phyloP scores from a whole-genome alignment of 495 filamentous ascomycete species.

The Pseudomonodictys pantanalensis region DNA sequence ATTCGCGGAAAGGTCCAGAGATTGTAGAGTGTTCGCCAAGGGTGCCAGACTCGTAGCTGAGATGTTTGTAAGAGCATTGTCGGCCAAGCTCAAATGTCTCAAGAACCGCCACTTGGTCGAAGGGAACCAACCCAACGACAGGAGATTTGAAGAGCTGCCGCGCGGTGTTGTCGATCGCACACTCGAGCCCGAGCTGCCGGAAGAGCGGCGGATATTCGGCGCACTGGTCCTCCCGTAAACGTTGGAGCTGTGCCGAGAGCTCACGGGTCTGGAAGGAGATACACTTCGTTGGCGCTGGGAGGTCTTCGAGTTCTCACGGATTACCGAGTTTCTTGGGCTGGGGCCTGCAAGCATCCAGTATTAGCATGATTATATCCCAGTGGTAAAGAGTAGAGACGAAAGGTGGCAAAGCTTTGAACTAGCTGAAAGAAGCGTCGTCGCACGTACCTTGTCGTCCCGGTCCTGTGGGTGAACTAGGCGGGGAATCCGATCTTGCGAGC shows the following conservation, averaged over 20 bases:
- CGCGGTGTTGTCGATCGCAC: conserved; percentile 65
- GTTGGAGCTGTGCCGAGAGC: conserved; percentile 65
- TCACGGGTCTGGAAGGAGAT: conserved; percentile 73
- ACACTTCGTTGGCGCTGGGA: conserved; percentile 63
- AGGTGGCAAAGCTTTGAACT: too few species aligned
- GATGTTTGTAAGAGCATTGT: conserved; percentile 82
- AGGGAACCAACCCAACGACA: conserved; percentile 63
- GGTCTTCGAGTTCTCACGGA: conserved; percentile 27
- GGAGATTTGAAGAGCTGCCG: conserved; percentile 71
- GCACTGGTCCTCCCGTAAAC: conserved; percentile 54
- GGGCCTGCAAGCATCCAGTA: conserved; percentile 46
- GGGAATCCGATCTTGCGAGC: conserved; percentile 56
- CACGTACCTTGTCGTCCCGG: too few species aligned
- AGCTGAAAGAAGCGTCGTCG: too few species aligned
- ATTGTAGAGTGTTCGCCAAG: conserved; percentile 79
- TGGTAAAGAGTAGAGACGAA: too few species aligned
- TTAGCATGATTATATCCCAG: too few species aligned
- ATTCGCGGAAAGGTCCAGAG: conserved; percentile 88
- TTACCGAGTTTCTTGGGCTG: conserved; percentile 47
- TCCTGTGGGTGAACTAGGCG: conserved; percentile 63
- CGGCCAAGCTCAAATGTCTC: conserved; percentile 83
- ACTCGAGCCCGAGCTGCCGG: conserved; percentile 89
- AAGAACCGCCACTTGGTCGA: conserved; percentile 91
- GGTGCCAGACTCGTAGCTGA: conserved; percentile 70
- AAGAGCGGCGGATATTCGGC: conserved; percentile 77